Evolutionary conservation across 2,329 filamentous ascomycete species (phyloP).

Genomic region (Trichoderma simmonsii): DNA sequence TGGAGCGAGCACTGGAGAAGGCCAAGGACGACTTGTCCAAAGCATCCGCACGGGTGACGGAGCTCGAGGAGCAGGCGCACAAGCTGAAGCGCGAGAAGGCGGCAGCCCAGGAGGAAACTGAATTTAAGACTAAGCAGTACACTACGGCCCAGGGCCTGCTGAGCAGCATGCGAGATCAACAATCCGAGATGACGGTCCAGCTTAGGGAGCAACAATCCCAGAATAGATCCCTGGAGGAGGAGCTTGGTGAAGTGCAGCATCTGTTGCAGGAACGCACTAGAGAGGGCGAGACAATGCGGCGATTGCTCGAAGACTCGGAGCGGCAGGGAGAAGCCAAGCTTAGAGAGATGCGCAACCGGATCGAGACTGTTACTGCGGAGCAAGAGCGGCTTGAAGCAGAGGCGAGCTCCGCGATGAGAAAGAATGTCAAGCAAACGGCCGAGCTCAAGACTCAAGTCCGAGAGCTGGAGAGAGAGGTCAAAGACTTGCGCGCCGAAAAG

Average conservation of each 20-base stretch:
- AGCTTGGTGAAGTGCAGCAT: constrained; percentile 82
- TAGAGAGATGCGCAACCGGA: constrained; percentile 80
- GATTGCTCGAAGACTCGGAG: constrained; percentile 82
- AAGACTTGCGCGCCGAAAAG: constrained; percentile 67
- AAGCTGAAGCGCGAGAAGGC: constrained; percentile 67
- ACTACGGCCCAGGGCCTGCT: constrained; percentile 80
- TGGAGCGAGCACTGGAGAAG: constrained; percentile 65
- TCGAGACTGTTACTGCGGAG: constrained; percentile 91
- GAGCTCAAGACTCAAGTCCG: constrained; percentile 76
- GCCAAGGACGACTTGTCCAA: constrained; percentile 70
- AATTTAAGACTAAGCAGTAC: constrained; percentile 83
- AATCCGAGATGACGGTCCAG: constrained; percentile 81
- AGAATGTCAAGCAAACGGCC: constrained; percentile 78
- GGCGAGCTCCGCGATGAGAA: constrained; percentile 70
- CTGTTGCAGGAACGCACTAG: constrained; percentile 83
- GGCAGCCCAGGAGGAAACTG: constrained; percentile 71
- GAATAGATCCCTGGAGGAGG: constrained; percentile 85
- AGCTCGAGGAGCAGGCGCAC: constrained; percentile 71
- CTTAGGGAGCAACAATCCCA: constrained; percentile 84
- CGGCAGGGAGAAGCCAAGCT: constrained; percentile 76
- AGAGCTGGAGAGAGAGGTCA: constrained; percentile 76
- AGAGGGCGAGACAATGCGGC: constrained; percentile 92
- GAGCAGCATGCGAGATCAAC: constrained; percentile 90
- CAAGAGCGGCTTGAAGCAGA: constrained; percentile 91
- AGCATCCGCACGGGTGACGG: constrained; percentile 58